phyloP scores from a whole-genome alignment of 2,329 filamentous ascomycete genomes.

The Zelopaecilomyces penicillatus region DNA sequence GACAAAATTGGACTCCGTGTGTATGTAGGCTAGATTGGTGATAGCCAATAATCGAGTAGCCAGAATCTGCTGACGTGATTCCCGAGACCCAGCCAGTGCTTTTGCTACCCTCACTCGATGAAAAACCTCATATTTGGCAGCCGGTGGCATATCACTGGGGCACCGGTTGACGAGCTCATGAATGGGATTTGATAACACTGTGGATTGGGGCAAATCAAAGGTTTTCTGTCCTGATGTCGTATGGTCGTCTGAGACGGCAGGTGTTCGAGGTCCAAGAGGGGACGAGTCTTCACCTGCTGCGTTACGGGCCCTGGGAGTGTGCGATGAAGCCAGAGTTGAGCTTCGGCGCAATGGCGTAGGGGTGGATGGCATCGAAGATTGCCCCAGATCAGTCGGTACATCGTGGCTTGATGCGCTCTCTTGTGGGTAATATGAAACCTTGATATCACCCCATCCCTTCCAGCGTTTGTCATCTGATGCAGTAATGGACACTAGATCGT shows the following conservation, averaged over 20 bases:
- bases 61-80: slow-evolving; percentile 66
- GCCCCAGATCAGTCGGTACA: slow-evolving; percentile 17
- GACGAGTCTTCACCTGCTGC: slow-evolving; percentile 34
- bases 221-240: slow-evolving; percentile 41
- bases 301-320: slow-evolving; percentile 32
- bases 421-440: slow-evolving; percentile 67
- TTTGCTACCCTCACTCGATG: slow-evolving; percentile 78
- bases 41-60: slow-evolving; percentile 78
- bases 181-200: slow-evolving; percentile 43
- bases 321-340: slow-evolving; percentile 43
- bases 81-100: slow-evolving; percentile 58
- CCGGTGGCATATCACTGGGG: slow-evolving; percentile 58
- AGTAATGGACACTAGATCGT: slow-evolving; percentile 71
- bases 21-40: slow-evolving; percentile 84
- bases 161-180: slow-evolving; percentile 49
- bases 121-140: slow-evolving; percentile 74
- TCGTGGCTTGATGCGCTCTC: slow-evolving; percentile 18
- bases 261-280: slow-evolving; percentile 38
- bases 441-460: slow-evolving; percentile 74
- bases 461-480: slow-evolving; percentile 52
- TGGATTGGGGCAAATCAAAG: slow-evolving; percentile 56
- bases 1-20: slow-evolving; percentile 72
- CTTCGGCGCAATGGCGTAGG: slow-evolving; percentile 69
- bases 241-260: slow-evolving; percentile 27
- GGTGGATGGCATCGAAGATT: slow-evolving; percentile 51